Conservation (phyloP, 768 basidiomycete species). For the Podaxis sp. region DNA sequence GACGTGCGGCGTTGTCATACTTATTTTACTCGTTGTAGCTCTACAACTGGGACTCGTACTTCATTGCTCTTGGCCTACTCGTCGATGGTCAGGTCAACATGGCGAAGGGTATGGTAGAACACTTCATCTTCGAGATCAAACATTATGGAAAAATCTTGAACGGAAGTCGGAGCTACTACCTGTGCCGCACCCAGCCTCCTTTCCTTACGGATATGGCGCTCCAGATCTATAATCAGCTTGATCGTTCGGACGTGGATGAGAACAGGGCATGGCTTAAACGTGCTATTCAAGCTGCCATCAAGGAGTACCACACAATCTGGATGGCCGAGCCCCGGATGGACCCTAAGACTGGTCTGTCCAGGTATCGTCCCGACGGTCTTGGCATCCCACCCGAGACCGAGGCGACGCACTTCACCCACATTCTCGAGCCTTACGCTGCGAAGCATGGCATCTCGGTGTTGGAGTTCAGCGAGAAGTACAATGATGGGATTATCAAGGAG, state of each 20-base stretch:
- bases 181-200: slow-evolving; percentile 94
- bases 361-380: slow-evolving; percentile 89
- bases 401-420: slow-evolving; percentile 96
- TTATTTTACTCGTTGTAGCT: slow-evolving; percentile 41
- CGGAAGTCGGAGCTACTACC: slow-evolving; percentile 92
- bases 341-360: slow-evolving; percentile 88
- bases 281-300: slow-evolving; percentile 96
- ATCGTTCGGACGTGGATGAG: slow-evolving; percentile 71
- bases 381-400: slow-evolving; percentile 99
- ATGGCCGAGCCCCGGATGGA: slow-evolving; percentile 93
- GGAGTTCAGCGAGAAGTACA: slow-evolving; percentile 97
- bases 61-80: slow-evolving; percentile 88
- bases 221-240: slow-evolving; percentile 95
- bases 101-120: slow-evolving; percentile 98
- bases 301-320: slow-evolving; percentile 99
- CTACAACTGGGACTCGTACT: slow-evolving; percentile 96
- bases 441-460: slow-evolving; percentile 91
- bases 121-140: slow-evolving; percentile 98
- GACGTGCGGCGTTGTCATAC: background rate
- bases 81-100: slow-evolving; percentile 92
- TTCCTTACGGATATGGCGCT: slow-evolving; percentile 99
- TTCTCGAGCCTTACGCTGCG: slow-evolving; percentile 90
- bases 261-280: slow-evolving; percentile 93
- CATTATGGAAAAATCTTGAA: slow-evolving; percentile 97
- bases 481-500: slow-evolving; percentile 76